These are phyloP conservation scores for Adansonia madagascariensis DNA, from an alignment of 441 rosid species.

Conservation along the genomic window DNA sequence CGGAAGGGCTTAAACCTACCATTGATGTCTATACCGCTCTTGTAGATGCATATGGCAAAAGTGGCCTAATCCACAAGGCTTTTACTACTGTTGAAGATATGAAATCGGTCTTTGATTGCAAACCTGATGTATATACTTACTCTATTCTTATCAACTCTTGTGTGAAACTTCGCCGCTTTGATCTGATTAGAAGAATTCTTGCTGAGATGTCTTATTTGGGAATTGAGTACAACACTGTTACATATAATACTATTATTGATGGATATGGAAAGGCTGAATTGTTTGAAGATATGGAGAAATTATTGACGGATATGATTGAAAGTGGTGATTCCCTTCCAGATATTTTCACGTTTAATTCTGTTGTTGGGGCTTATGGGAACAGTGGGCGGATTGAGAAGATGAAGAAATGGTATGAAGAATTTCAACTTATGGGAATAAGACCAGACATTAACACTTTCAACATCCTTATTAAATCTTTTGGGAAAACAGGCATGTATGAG, in stretches of 20 bases:
- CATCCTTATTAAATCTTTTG: constrained; percentile 68
- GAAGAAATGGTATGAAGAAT: constrained; percentile 75
- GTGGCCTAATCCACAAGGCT: constrained; percentile 57
- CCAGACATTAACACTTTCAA: constrained; percentile 72
- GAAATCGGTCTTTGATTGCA: constrained; percentile 71
- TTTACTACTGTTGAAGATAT: constrained; percentile 60
- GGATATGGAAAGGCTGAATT: constrained; percentile 77
- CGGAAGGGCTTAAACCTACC: constrained; percentile 72
- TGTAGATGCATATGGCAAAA: constrained; percentile 66
- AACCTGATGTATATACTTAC: constrained; percentile 73
- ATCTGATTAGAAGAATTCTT: constrained; percentile 50
- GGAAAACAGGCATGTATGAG: constrained; percentile 58
- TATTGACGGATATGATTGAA: constrained; percentile 67
- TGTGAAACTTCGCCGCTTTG: constrained; percentile 52
- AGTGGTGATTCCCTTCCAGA: constrained; percentile 65
- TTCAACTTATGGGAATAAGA: constrained; percentile 69
- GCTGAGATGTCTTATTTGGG: constrained; percentile 76
- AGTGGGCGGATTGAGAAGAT: constrained; percentile 54
- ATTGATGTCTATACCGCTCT: constrained; percentile 81
- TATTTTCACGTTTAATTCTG: constrained; percentile 69
- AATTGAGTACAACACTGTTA: constrained; percentile 57
- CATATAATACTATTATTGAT: constrained; percentile 65
- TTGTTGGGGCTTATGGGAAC: constrained; percentile 70
- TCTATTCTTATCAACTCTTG: constrained; percentile 64
- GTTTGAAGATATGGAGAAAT: constrained; percentile 73